phyloP scores from a whole-genome alignment of 1,139 yeast species.

The Pichia inconspicua region DNA sequence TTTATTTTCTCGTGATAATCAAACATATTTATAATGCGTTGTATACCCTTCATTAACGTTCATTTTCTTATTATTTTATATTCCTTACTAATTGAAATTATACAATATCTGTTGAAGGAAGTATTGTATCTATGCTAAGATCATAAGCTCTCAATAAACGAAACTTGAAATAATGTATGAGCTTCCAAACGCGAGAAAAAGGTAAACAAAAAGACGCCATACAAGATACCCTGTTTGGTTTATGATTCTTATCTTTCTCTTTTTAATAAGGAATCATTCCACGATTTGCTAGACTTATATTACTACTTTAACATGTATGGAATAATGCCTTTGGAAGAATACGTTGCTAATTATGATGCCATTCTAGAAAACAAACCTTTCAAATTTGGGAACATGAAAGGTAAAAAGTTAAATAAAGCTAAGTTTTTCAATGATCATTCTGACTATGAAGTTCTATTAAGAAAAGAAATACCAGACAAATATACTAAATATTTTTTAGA shows the following conservation, averaged over 20 bases:
- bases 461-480: slow-evolving; percentile 23
- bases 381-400: slow-evolving; percentile 24
- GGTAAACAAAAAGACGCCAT: background rate
- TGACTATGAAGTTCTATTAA: slow-evolving; percentile 24
- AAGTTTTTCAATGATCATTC: slow-evolving; percentile 19
- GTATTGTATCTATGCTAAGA: too few species aligned
- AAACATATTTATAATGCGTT: background rate
- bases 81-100: background rate
- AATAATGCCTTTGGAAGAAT: slow-evolving; percentile 10
- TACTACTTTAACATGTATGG: slow-evolving; percentile 8
- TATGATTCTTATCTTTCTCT: background rate
- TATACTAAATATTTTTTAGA: slow-evolving; percentile 20
- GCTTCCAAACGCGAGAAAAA: background rate
- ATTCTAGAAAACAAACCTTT: slow-evolving; percentile 22
- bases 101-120: background rate
- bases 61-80: background rate
- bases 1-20: background rate
- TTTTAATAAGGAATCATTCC: background rate
- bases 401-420: slow-evolving; percentile 19
- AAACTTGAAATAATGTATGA: too few species aligned
- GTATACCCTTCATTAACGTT: background rate
- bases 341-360: slow-evolving; percentile 22
- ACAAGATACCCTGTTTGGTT: background rate
- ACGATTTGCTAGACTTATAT: slow-evolving; percentile 4
- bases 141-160: too few species aligned